phyloP scores from a whole-genome alignment of 2,329 filamentous ascomycete species.

The Aureobasidium mangrovei region DNA sequence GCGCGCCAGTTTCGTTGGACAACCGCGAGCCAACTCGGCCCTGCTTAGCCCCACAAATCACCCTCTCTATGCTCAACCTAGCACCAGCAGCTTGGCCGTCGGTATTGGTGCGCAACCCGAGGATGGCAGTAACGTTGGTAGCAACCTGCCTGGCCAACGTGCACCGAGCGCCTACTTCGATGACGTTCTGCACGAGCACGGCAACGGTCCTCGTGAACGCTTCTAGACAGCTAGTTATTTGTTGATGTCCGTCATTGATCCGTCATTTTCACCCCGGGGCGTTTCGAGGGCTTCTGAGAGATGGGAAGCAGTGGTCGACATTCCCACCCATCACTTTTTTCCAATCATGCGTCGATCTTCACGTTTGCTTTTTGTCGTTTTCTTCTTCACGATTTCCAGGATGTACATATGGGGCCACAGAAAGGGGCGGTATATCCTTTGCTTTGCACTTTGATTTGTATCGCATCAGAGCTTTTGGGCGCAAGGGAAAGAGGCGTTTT shows the following conservation, averaged over 20 bases:
- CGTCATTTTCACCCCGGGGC: not conserved
- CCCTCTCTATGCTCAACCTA: conserved; percentile 24
- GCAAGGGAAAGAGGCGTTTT: too few relatives aligned
- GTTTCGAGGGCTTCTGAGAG: not conserved
- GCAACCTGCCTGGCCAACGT: conserved; percentile 54
- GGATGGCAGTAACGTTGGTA: conserved; percentile 30
- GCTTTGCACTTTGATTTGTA: too few relatives aligned
- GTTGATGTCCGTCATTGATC: not conserved
- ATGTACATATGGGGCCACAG: too few relatives aligned
- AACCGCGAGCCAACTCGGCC: not conserved
- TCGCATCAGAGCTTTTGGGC: too few relatives aligned
- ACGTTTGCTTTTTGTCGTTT: too few relatives aligned
- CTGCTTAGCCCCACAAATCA: not conserved
- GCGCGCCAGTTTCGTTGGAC: not conserved
- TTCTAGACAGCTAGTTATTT: conserved; percentile 2
- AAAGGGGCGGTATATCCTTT: too few relatives aligned
- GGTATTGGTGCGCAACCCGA: conserved; percentile 22
- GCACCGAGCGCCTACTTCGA: conserved; percentile 86
- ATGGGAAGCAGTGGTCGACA: too few relatives aligned
- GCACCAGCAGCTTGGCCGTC: conserved; percentile 29
- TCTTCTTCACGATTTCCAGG: too few relatives aligned
- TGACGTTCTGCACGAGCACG: conserved; percentile 74
- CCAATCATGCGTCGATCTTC: too few relatives aligned
- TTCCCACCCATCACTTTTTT: too few relatives aligned
- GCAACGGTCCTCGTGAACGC: conserved; percentile 22